Conservation (phyloP, 371 early-diverging fungal genomes). For the Mortierella sp. region DNA sequence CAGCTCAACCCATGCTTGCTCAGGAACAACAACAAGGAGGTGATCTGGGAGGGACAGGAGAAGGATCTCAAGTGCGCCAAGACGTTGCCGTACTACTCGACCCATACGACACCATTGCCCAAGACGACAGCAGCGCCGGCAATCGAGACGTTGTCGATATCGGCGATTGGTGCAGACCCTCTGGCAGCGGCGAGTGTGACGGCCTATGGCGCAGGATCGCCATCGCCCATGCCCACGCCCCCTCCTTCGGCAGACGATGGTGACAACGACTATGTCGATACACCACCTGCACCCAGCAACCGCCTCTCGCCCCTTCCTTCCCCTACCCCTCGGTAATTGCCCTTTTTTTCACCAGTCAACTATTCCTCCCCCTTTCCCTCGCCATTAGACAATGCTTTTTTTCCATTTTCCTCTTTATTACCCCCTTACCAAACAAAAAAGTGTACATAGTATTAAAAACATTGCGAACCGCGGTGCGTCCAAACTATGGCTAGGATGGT, state of each 20-base stretch:
- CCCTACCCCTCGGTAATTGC: slow-evolving; percentile 16
- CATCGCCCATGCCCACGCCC: slow-evolving; percentile 21
- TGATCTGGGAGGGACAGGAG: slow-evolving; percentile 57
- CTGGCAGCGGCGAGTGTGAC: slow-evolving; percentile 1
- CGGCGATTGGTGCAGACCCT: slow-evolving; percentile 24
- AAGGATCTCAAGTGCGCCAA: slow-evolving; percentile 56
- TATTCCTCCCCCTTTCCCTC: neutral
- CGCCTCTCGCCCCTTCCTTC: slow-evolving; percentile 30
- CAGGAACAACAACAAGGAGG: slow-evolving; percentile 44
- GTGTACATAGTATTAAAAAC: slow-evolving; percentile 9
- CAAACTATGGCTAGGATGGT: neutral
- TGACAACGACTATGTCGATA: slow-evolving; percentile 12
- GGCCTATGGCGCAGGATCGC: slow-evolving; percentile 2
- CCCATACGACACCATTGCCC: slow-evolving; percentile 50
- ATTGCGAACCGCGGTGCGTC: neutral
- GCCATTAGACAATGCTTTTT: neutral
- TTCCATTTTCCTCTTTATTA: neutral
- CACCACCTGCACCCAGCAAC: slow-evolving; percentile 23
- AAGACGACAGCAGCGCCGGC: slow-evolving; percentile 43
- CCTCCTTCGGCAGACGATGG: slow-evolving; percentile 13
- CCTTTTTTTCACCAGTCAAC: neutral
- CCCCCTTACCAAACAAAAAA: slow-evolving; percentile 1
- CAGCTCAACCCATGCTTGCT: slow-evolving; percentile 65
- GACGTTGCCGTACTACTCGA: slow-evolving; percentile 54
- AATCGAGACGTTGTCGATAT: slow-evolving; percentile 39